Base-by-base conservation (phyloP, 192 early-diverging fungal genomes). In the Entophlyctis helioformis region DNA sequence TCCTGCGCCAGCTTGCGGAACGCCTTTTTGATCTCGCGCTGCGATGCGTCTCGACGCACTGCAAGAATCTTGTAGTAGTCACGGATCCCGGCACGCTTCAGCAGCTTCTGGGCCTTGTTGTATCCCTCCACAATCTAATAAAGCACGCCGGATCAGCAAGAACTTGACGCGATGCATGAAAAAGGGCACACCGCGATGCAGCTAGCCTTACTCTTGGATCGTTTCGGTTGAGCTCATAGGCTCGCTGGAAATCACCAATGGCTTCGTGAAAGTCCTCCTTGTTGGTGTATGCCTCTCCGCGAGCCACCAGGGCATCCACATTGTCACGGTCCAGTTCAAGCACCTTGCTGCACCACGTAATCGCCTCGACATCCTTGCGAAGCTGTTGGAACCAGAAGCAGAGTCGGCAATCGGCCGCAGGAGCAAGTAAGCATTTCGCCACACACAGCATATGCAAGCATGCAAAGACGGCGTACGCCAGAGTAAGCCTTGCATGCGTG, bases 1-100 rank as follows among this genome's bases (percentile, higher is more conserved):
- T 83, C 65, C 53, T 91, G 76, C 15, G 87, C 89, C 57, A 87
- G 60, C 58, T 87, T 88, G 42, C 91, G 69, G 67, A 73, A 96
- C 13, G 92, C 95, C 64, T 83, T 87, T 58, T 88, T 92, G 60
- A 98, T 91, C 18, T 96, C 86, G 5, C 72, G 39, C 39, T 70
- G 59, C 34, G 72, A 60, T 0, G 92, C 92, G 34, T 77, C 69
- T 11, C 80, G 66, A 6, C 84, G 42, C 0, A 98, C 81, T 10
- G 72, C 91, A 26, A 98, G 62, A 13, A 96, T 78, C 68, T 98
- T 98, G 73, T 98, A 98, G 56, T 98, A 98, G 50, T 98, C 91
- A 44, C 79, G 83, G 48, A 66, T 69, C 23, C 63, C 46, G 37
- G 65, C 67, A 54, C 67, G 63, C 38, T 64, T 59, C 50, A 72